A percentile compares a stretch with the other conserved stretches of the same genome.
These are phyloP conservation scores for Carex cristatella DNA, from an alignment of 176 grass and related monocot species.

Conservation along the genomic window DNA sequence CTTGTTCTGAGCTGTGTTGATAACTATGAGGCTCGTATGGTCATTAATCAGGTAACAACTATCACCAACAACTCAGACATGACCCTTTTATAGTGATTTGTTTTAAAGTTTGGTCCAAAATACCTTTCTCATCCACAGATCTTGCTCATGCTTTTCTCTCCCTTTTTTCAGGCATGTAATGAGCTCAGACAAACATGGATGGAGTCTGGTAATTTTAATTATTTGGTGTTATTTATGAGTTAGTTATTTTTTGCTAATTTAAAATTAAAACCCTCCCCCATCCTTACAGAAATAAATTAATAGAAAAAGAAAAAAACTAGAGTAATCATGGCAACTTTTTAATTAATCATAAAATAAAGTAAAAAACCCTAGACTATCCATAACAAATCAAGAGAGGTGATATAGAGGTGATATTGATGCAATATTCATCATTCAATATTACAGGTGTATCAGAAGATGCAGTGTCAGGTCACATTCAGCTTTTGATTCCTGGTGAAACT, in stretches of 20 bases:
- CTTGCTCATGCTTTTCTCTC: slow-evolving; percentile 3
- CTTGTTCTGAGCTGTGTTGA: slow-evolving; percentile 97
- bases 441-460: slow-evolving; percentile 97
- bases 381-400: background rate
- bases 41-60: slow-evolving; percentile 76
- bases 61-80: background rate
- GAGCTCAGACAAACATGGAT: slow-evolving; percentile 95
- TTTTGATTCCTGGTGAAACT: slow-evolving; percentile 87
- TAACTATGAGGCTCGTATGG: slow-evolving; percentile 99
- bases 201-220: slow-evolving; percentile 66
- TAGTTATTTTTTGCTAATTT: background rate
- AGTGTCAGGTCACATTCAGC: slow-evolving; percentile 98
- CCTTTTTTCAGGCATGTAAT: slow-evolving; percentile 80
- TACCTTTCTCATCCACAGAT: background rate
- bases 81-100: background rate
- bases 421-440: slow-evolving; percentile 5
- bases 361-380: background rate
- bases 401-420: background rate
- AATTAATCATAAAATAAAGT: background rate
- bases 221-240: background rate
- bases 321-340: background rate
- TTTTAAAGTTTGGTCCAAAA: background rate
- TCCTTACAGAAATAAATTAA: background rate
- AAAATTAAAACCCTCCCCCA: background rate
- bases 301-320: background rate